Evolutionary conservation across 257 asterid species (phyloP).

Genomic region (Ajuga chamaepitys): DNA sequence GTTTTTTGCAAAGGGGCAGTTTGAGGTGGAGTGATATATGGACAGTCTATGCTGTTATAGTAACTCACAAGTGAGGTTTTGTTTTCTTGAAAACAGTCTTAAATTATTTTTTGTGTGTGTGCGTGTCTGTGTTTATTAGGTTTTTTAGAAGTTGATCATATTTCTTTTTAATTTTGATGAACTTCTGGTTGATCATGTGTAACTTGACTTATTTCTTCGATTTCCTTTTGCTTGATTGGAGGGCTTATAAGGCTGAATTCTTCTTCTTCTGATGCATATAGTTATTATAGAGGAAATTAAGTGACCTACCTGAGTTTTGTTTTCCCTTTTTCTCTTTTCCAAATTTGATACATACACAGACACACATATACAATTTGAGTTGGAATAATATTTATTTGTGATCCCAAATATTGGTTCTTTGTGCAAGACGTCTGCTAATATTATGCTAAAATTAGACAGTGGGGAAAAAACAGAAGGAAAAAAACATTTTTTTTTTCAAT

Average conservation of each 20-base stretch:
- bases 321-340: no score
- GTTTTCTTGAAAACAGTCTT: background rate
- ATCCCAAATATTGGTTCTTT: background rate
- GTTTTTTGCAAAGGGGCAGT: slow-evolving; percentile 34
- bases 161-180: background rate
- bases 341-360: no score
- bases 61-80: slow-evolving; percentile 47
- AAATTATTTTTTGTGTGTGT: background rate
- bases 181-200: slow-evolving; percentile 5
- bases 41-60: slow-evolving; percentile 67
- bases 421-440: background rate
- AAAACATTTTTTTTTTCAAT: background rate
- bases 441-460: background rate
- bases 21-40: slow-evolving; percentile 42
- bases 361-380: no score
- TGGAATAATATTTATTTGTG: background rate
- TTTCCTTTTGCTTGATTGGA: slow-evolving; percentile 6
- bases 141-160: slow-evolving; percentile 1
- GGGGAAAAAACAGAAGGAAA: background rate
- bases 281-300: background rate
- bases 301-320: background rate
- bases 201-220: background rate
- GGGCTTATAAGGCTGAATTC: slow-evolving; percentile 6
- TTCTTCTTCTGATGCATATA: background rate
- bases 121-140: background rate